Evolutionary conservation across 2,329 filamentous ascomycete genomes (phyloP), one percentile per base, ranked within the genome.

Genomic region (Helotiales sp.): DNA sequence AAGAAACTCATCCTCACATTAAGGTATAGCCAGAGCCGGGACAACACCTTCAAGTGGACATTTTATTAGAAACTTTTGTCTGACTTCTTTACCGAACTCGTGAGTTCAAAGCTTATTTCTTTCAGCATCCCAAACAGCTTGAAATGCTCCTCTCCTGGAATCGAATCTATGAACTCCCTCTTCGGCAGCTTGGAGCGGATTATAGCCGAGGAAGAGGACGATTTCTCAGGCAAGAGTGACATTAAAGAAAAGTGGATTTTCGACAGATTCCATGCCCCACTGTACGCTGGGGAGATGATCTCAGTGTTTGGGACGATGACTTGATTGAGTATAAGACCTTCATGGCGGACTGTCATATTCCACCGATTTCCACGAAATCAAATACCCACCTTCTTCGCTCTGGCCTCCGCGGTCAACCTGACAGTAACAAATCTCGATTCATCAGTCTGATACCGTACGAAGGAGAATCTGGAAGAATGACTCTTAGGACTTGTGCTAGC

Each of bases 61-160:
- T 60, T 52, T 0, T 73, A 73, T 26, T 69, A 40, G 65, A 69
- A 61, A 59, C 68, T 73, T n/a, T 57, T 73, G 1, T 73, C 65
- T n/a, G 57, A 70, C 1, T 37, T 72, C 10, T 73, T 15, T 71
- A 70, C 58, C 59, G 62, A 15, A 59, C 68, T 8, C 54, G 58
- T 63, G 63, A 70, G 15, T 71, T 72, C 40, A 72, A 71, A 52
- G 22, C 10, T 22, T 34, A 69, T 24, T 70, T 70, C 49, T 70
- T 65, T 57, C 55, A n/a, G n/a, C n/a, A n/a, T n/a, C n/a, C n/a
- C n/a, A n/a, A n/a, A n/a, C n/a, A n/a, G n/a, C n/a, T n/a, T n/a
- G n/a, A n/a, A n/a, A n/a, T n/a, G n/a, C n/a, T n/a, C n/a, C n/a
- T n/a, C n/a, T n/a, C n/a, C n/a, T n/a, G n/a, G n/a, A n/a, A n/a